Base-by-base conservation (phyloP, 441 rosid genomes). In the Hura crepitans region DNA sequence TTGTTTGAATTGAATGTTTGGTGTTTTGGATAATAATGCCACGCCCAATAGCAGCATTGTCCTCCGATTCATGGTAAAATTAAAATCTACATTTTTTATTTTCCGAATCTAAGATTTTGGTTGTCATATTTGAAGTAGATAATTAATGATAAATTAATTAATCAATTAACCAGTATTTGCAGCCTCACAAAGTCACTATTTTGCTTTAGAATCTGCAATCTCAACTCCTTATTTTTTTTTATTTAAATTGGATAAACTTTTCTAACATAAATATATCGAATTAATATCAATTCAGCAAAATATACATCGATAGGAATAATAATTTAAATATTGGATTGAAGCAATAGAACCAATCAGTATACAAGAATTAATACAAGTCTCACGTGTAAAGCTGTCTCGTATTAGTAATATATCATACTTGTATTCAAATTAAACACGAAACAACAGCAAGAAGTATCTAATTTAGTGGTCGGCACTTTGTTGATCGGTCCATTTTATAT, bases 1-100 rank as follows among this genome's bases (percentile, higher is more conserved):
- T 62, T 45, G 7, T 63, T 63, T 43, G 54, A 63, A 43, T 63
- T 43, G 54, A 63, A 43, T 45, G 67, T 63, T 63, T 63, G 54
- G 67, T 63, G 43, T 22, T 55, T 25, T 12, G 31, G 39, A 13
- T 30, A 39, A 37, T 8, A 42, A 30, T 11, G 47, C 27, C 22
- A 61, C 49, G 35, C 5, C 10, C 10, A 37, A 17, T 61, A 35
- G 47, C 50, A 13, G 50, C 66, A 42, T 39, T 62, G 12, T 6
- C 33, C 25, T 61, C 18, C n/a, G 35, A 11, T 61, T 62, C 46
- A 35, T 8, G 6, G 6, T 6, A 33, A 33, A 33, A 33, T 33
- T 6, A 33, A 33, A 33, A 33, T 33, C 25, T 59, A 7, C 18
- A 59, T 18, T 18, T 37, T 28, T 22, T 62, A 3, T 62, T 12